Evolutionary conservation across 1,284 basidiomycete species (phyloP), one percentile per base, ranked within the genome.

Genomic region (Ganoderma resinaceum): DNA sequence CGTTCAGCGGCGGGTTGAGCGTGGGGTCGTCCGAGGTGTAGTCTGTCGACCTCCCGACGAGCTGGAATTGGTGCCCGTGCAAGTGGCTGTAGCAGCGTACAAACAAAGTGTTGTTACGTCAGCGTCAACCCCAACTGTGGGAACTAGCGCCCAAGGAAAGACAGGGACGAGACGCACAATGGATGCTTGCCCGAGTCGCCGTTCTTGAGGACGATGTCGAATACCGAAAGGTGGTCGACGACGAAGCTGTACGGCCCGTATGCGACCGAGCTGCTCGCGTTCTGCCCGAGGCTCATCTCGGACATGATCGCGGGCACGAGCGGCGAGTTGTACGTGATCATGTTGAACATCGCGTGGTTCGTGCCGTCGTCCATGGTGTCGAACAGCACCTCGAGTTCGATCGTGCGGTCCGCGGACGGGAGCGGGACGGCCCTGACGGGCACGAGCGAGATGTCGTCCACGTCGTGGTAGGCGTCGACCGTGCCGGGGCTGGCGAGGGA

Each of bases 151-250:
- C 42, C 38, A 38, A 26, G 9, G 23, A 62, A 2, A 53, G 57
- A 58, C n/a, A 46, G 35, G 26, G 18, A n/a, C 29, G 0, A 26
- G 0, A 79, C 91, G 74, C 69, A 94, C 95, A 96, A 94, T 70
- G 95, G 93, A 81, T 96, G 92, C 76, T 88, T 88, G 16, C 90
- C 90, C 0, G 83, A 82, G 78, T 95, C 93, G n/a, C 84, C 85
- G 79, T 97, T 98, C 79, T 91, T 89, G 61, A 98, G 81, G 1
- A 92, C 87, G 64, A 98, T 84, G 78, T 98, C 91, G 61, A 98
- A 82, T 3, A 93, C 91, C 12, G 94, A 89, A 53, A 90, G 82
- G 76, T 95, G 89, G 42, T 94, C 83, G 38, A 97, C 78, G 9
- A 97, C 84, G 75, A 93, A 89, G 72, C 89, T 90, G 75, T 87